These are phyloP conservation scores for Carallia brachiata DNA, from an alignment of 345 rosid genomes.

Conservation along the genomic window DNA sequence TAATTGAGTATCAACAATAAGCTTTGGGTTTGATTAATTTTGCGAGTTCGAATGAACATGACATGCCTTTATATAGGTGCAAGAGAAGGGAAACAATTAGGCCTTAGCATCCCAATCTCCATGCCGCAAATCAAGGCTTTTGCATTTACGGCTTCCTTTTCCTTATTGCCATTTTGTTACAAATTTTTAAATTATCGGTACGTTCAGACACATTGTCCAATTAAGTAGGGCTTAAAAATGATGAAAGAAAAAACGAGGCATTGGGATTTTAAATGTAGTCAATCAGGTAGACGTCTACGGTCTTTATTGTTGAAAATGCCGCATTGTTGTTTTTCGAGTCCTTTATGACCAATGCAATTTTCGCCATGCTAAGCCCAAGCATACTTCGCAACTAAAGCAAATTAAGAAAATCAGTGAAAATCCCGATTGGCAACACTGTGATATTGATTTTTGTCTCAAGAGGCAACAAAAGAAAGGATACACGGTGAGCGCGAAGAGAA, in stretches of 20 bases:
- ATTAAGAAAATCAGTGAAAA: too few relatives aligned
- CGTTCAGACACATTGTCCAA: neutral
- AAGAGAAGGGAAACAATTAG: neutral
- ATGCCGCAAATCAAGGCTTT: slow-evolving; percentile 39
- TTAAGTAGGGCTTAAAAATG: neutral
- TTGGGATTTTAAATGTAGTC: neutral
- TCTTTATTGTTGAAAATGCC: neutral
- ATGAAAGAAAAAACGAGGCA: neutral
- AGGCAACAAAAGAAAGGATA: too few relatives aligned
- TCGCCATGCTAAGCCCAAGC: too few relatives aligned
- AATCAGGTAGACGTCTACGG: neutral
- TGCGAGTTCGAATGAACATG: slow-evolving; percentile 12
- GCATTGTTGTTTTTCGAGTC: neutral
- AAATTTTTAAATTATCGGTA: neutral
- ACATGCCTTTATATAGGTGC: slow-evolving; percentile 16
- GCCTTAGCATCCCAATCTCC: neutral
- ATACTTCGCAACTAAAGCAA: too few relatives aligned
- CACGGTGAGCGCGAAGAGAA: too few relatives aligned
- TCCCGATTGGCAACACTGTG: too few relatives aligned
- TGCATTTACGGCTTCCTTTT: slow-evolving; percentile 1
- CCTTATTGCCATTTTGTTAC: neutral
- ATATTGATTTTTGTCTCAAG: too few relatives aligned
- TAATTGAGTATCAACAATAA: neutral
- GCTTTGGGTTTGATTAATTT: slow-evolving; percentile 15
- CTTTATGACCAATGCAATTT: too few relatives aligned